Base-by-base conservation (phyloP, 2,329 filamentous ascomycete genomes). In the Neonectria faginata region DNA sequence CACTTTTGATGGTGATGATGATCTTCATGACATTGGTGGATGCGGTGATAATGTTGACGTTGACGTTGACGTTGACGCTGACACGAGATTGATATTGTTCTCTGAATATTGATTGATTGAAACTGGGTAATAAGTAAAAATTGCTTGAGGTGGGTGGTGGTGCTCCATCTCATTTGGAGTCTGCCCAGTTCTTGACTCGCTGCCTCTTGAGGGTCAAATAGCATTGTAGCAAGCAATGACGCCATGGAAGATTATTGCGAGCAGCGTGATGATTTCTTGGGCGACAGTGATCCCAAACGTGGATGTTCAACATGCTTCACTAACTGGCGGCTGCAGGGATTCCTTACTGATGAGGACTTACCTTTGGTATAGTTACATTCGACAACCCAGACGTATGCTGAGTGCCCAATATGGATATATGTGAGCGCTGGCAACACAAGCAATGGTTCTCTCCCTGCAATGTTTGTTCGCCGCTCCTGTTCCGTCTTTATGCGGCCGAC, bases 391-490 rank as follows among this genome's bases (percentile, higher is more conserved):
- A 48, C 12, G 8, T 8, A 48, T 27, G 22, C 22, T 27, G 22
- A 16, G 20, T 47, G 20, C n/a, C 11, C 16, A 3, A 7, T 50
- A 22, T 47, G 20, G 25, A 25, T 22, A 10, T 18, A 22, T 25
- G 25, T 45, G 18, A 31, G 48, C 53, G 48, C 39, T 60, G 39
- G 25, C 27, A 25, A 14, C n/a, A n/a, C n/a, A 20, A 45, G 25
- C 25, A 25, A 25, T 16, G 25, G 25, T 11, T 31, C 16, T 50
- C 27, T 33, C 27, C 18, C 48, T 27, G 41, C 57, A 29, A 39
- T 45, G 18, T 54, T 54, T 25, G 25, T 25, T 25, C 57, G 54
- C 48, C 57, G 57, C 57, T 16, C 50, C 14, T 47, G 25, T 5
- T 11, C 27, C 4, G 25, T 7, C n/a, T 7, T 12, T 3, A 25